phyloP scores from a whole-genome alignment of 306 rosid genomes.

The Dalbergia cochinchinensis region DNA sequence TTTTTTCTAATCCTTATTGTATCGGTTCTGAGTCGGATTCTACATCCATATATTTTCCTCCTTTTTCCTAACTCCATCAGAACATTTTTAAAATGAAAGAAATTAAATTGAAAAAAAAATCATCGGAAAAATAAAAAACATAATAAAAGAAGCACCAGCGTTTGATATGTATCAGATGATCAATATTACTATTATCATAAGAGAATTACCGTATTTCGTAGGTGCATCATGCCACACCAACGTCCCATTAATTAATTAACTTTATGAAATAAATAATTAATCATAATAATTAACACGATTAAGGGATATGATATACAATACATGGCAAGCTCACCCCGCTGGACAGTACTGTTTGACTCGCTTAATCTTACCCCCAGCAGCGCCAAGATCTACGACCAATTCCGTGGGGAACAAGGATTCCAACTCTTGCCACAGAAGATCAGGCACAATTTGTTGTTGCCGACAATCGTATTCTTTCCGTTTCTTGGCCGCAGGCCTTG shows the following conservation, averaged over 20 bases:
- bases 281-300: too few relatives aligned
- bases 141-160: background rate
- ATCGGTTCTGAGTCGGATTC: too few relatives aligned
- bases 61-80: too few relatives aligned
- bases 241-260: too few relatives aligned
- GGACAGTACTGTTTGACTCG: slow-evolving; percentile 36
- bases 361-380: slow-evolving; percentile 42
- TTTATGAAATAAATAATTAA: too few relatives aligned
- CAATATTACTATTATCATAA: background rate
- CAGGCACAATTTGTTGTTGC: slow-evolving; percentile 26
- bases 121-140: background rate
- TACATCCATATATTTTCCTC: too few relatives aligned
- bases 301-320: too few relatives aligned
- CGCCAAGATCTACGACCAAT: slow-evolving; percentile 51
- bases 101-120: background rate
- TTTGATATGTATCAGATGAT: background rate
- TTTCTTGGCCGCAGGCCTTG: slow-evolving; percentile 21
- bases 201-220: background rate
- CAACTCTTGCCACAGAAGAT: slow-evolving; percentile 50
- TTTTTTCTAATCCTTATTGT: too few relatives aligned
- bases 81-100: background rate
- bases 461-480: slow-evolving; percentile 34
- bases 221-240: background rate
- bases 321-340: background rate
- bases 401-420: slow-evolving; percentile 35